A percentile compares a stretch with the other conserved stretches of the same genome.
phyloP scores from a whole-genome alignment of 768 basidiomycete genomes.

The Russula ochroleuca region DNA sequence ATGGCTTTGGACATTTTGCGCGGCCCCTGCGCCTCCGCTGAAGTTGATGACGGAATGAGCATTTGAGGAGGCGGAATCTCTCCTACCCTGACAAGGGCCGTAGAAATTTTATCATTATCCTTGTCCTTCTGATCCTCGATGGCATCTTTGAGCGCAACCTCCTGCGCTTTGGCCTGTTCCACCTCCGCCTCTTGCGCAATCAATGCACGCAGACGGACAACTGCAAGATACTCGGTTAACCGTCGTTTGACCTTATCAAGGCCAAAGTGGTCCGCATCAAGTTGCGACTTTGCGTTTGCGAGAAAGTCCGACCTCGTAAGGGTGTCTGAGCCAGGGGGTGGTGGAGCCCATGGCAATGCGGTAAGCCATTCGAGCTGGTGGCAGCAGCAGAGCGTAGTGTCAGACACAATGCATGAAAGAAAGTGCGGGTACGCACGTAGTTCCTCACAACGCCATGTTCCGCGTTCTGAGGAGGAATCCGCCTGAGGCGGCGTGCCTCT shows the following conservation, averaged over 20 bases:
- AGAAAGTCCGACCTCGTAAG: conserved; percentile 59
- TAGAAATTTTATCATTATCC: neutral
- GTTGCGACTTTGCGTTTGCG: conserved; percentile 63
- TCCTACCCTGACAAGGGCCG: conserved; percentile 17
- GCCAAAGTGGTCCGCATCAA: conserved; percentile 90
- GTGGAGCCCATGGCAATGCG: conserved; percentile 75
- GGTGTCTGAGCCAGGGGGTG: conserved; percentile 35
- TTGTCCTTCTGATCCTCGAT: conserved; percentile 11
- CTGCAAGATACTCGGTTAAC: conserved; percentile 86
- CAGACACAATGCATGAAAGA: neutral
- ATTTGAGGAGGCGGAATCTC: neutral
- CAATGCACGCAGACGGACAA: conserved; percentile 53
- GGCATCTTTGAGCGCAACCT: conserved; percentile 26
- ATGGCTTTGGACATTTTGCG: conserved; percentile 39
- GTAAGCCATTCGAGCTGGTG: conserved; percentile 85
- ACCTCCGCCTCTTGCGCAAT: conserved; percentile 23
- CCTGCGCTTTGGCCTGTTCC: conserved; percentile 21
- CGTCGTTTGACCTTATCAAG: conserved; percentile 90
- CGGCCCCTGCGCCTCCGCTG: conserved; percentile 19
- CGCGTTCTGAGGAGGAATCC: conserved; percentile 86
- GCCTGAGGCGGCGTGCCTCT: conserved; percentile 79
- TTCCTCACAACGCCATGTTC: conserved; percentile 86
- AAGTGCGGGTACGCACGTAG: conserved; percentile 51
- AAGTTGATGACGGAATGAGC: neutral
- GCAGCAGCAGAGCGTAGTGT: neutral